Evolutionary conservation across 2,329 filamentous ascomycete genomes (phyloP).

Genomic region (Fusarium sp.): DNA sequence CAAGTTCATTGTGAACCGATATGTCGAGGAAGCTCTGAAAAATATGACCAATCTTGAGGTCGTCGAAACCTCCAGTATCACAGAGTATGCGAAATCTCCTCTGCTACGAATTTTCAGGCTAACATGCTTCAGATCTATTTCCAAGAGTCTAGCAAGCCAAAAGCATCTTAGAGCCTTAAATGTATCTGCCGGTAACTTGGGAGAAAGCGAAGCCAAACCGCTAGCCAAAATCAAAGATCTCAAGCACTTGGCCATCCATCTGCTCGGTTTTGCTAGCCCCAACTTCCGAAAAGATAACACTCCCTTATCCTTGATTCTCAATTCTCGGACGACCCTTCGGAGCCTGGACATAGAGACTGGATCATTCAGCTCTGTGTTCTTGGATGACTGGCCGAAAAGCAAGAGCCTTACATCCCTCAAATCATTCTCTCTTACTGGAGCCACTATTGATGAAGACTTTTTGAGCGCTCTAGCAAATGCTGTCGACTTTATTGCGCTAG

Average conservation of each 20-base stretch:
- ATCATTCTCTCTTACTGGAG: constrained; percentile 8
- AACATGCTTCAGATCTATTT: constrained; percentile 13
- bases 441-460: background rate
- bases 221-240: constrained; percentile 22
- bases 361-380: background rate
- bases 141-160: constrained; percentile 8
- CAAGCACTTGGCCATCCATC: constrained; percentile 13
- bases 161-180: constrained; percentile 22
- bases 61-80: constrained; percentile 8
- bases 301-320: constrained; percentile 3
- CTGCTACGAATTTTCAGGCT: background rate
- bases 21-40: constrained; percentile 29
- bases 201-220: background rate
- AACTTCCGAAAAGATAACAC: background rate
- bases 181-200: background rate
- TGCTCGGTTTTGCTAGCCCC: background rate
- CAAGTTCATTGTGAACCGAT: constrained; percentile 17
- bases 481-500: constrained; percentile 22
- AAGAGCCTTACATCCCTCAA: background rate
- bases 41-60: constrained; percentile 27
- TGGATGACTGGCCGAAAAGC: background rate
- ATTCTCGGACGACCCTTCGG: constrained; percentile 28
- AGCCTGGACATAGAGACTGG: background rate
- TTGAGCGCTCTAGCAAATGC: background rate
- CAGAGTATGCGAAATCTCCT: constrained; percentile 1